Percentiles rank a stretch among this genome's conserved stretches.
phyloP scores from a whole-genome alignment of 1,139 yeast genomes.

The Yamadazyma sp. region DNA sequence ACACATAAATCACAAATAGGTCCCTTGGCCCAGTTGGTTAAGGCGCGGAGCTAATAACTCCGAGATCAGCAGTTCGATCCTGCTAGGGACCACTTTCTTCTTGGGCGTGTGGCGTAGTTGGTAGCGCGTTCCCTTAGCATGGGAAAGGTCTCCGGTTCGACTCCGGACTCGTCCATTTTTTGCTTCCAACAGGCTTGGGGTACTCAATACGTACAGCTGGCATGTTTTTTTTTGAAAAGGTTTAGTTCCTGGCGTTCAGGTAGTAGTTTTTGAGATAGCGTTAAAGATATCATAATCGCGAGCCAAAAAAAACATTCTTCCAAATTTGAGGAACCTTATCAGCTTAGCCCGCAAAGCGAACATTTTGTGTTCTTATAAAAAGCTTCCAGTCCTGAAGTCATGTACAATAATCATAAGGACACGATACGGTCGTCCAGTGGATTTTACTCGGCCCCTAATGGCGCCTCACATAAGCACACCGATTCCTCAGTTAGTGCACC shows the following conservation, averaged over 20 bases:
- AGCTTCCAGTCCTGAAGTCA: not conserved
- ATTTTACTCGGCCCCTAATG: not conserved
- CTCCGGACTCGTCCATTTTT: slow-evolving; percentile 61
- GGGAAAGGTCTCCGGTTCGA: slow-evolving; percentile 91
- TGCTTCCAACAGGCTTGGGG: too few species aligned
- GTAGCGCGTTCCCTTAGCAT: slow-evolving; percentile 92
- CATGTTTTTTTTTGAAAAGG: too few species aligned
- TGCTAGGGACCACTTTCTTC: slow-evolving; percentile 66
- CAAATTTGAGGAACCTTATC: slow-evolving; percentile 1
- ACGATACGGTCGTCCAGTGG: not conserved
- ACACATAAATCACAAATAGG: too few species aligned
- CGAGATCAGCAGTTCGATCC: slow-evolving; percentile 86
- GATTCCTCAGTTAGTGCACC: slow-evolving; percentile 2
- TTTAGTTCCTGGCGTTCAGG: too few species aligned
- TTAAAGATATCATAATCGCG: not conserved
- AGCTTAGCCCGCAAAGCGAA: too few species aligned
- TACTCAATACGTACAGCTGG: too few species aligned
- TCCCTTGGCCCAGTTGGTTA: slow-evolving; percentile 91
- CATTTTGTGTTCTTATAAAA: too few species aligned
- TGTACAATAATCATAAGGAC: not conserved
- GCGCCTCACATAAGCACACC: not conserved
- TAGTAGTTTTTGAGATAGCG: too few species aligned
- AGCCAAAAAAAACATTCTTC: not conserved
- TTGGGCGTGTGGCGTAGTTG: slow-evolving; percentile 91
- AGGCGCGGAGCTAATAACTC: slow-evolving; percentile 89